phyloP scores from a whole-genome alignment of 495 filamentous ascomycete genomes.

The Terfezia claveryi region DNA sequence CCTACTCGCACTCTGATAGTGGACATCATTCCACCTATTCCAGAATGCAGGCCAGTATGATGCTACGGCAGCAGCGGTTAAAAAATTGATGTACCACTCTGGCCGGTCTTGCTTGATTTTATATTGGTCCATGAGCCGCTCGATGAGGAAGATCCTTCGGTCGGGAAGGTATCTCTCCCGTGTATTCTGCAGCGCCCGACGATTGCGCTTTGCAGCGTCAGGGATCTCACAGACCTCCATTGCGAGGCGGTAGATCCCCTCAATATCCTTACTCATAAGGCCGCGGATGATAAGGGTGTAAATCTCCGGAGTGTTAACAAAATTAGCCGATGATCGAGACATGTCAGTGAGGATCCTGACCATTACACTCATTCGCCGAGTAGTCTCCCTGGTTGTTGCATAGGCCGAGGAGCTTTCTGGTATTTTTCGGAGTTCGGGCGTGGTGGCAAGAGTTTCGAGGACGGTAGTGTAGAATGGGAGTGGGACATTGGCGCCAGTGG shows the following conservation, averaged over 20 bases:
- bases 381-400: neutral
- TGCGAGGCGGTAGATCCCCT: conserved; percentile 7
- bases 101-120: conserved; percentile 25
- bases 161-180: conserved; percentile 4
- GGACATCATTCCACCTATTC: conserved; percentile 36
- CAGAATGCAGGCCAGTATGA: conserved; percentile 35
- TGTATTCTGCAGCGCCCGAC: conserved; percentile 4
- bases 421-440: conserved; percentile 1
- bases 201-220: conserved; percentile 7
- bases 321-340: conserved; percentile 4
- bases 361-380: neutral
- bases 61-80: conserved; percentile 23
- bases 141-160: conserved; percentile 17
- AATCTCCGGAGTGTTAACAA: conserved; percentile 3
- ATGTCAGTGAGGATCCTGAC: conserved; percentile 5
- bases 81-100: conserved; percentile 26
- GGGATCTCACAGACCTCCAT: conserved; percentile 7
- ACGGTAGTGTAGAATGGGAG: conserved; percentile 22
- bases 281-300: conserved; percentile 15
- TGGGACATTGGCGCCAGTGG: conserved; percentile 12
- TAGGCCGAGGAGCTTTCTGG: neutral
- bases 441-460: conserved; percentile 21
- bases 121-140: conserved; percentile 13
- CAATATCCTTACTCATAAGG: conserved; percentile 3
- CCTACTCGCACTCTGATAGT: conserved; percentile 28